phyloP scores from a whole-genome alignment of 2,329 filamentous ascomycete species.

The Penicillium crustosum region DNA sequence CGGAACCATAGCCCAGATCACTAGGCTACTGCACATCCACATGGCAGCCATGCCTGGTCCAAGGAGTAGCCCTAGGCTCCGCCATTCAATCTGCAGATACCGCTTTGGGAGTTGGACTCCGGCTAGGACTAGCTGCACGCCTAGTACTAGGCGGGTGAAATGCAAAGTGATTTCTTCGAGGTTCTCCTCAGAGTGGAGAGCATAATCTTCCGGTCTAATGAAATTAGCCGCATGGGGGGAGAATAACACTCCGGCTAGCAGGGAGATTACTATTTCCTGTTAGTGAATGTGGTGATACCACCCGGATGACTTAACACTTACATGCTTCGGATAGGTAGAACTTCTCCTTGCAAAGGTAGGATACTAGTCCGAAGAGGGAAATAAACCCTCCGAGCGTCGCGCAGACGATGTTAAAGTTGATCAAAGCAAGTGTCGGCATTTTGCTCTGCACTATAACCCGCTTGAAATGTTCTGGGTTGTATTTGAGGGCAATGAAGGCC shows the following conservation, averaged over 20 bases:
- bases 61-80: constrained; percentile 68
- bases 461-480: background rate
- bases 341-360: constrained; percentile 83
- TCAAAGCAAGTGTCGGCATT: constrained; percentile 64
- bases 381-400: constrained; percentile 83
- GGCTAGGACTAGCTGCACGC: constrained; percentile 84
- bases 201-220: constrained; percentile 74
- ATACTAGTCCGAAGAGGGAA: constrained; percentile 85
- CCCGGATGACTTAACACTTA: constrained; percentile 49
- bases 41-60: constrained; percentile 82
- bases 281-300: background rate
- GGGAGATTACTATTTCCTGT: constrained; percentile 68
- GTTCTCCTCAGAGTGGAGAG: constrained; percentile 55
- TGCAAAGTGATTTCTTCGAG: constrained; percentile 74
- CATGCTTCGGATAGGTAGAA: constrained; percentile 89
- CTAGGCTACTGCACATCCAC: constrained; percentile 79
- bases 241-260: constrained; percentile 75
- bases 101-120: constrained; percentile 83
- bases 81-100: constrained; percentile 78
- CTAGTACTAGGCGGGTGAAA: constrained; percentile 83
- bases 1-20: constrained; percentile 76
- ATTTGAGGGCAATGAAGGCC: background rate
- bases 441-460: constrained; percentile 9
- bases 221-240: constrained; percentile 76
- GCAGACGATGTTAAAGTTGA: constrained; percentile 82